Percentiles rank a stretch among this genome's conserved stretches.
Evolutionary conservation across 129 eudicot genomes (phyloP).

Genomic region (Chrysanthemum makinoi): DNA sequence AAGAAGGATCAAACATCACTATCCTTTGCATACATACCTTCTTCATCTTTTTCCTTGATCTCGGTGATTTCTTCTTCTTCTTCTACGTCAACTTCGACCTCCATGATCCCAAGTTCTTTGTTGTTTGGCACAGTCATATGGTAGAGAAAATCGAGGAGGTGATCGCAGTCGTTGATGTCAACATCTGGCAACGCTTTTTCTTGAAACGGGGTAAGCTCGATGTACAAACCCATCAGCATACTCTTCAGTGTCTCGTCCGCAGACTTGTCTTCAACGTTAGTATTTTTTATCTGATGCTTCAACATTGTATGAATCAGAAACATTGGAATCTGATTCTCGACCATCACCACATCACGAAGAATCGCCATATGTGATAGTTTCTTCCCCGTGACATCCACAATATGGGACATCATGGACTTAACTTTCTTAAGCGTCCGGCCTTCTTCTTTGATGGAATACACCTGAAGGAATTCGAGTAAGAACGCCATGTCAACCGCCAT

Average conservation of each 20-base stretch:
- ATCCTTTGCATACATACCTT: neutral
- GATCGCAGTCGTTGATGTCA: conserved; percentile 37
- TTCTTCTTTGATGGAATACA: conserved; percentile 34
- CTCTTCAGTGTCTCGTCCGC: conserved; percentile 27
- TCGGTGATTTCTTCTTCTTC: conserved; percentile 16
- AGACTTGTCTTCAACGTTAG: neutral
- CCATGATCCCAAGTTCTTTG: conserved; percentile 24
- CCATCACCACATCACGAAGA: conserved; percentile 56
- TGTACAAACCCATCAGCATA: conserved; percentile 39
- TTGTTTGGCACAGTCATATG: conserved; percentile 40
- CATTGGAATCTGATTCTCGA: conserved; percentile 70
- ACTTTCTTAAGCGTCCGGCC: conserved; percentile 16
- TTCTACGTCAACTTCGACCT: conserved; percentile 14
- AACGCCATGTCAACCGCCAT: conserved; percentile 57
- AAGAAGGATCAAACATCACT: conserved; percentile 15
- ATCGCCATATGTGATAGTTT: conserved; percentile 49
- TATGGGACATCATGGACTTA: conserved; percentile 39
- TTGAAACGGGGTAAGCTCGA: conserved; percentile 53
- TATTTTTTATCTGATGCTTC: conserved; percentile 10
- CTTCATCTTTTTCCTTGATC: conserved; percentile 4
- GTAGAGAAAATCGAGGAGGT: conserved; percentile 55
- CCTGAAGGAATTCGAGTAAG: conserved; percentile 48
- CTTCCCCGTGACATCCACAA: conserved; percentile 43
- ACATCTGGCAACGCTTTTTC: conserved; percentile 21
- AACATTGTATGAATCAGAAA: conserved; percentile 35